Evolutionary conservation across 2,329 filamentous ascomycete species (phyloP), one percentile per base, ranked within the genome.

Genomic region (Alternaria sp.): DNA sequence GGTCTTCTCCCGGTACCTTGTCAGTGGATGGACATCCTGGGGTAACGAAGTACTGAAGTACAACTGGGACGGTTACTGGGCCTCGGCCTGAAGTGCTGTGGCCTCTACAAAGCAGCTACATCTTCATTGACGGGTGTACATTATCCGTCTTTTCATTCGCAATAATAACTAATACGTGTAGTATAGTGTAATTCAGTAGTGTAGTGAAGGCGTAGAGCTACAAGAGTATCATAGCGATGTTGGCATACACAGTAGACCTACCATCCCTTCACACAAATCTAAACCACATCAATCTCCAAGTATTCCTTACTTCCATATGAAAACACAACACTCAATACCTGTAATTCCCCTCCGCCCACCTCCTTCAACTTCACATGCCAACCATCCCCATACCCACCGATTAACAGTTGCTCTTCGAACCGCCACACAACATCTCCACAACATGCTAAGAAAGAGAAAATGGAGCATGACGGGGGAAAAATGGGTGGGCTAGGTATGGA

Each of bases 11-110:
- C 83, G 91, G 55, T 87, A 90, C 71, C 77, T 92, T 42, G 91
- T 90, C 2, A 83, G 86, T 7, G 89, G 89, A 0, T 94, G 91
- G 91, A 90, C 88, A 84, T 85, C 85, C 28, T 93, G 90, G 90
- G 91, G 91, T 3, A 84, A 93, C 66, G 88, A 94, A 68, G 88
- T 86, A 8, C 75, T 92, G 56, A 85, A 85, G 60, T 93, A 90
- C 67, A 91, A 93, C 70, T 81, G 83, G 58, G 74, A 81, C 6
- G 78, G 79, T 6, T 84, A 80, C 68, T 87, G 85, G 85, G 52
- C 60, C 10, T 10, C 36, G 11, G 48, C 40, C 13, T 29, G 33
- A 52, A 52, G 31, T 13, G 40, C 40, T 23, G 46, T 11, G n/a
- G 11, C 17, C 21, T 51, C 17, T 56, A 26, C 5, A 24, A 26